phyloP scores from a whole-genome alignment of 1,139 yeast genomes.

The Suhomyces wounanorum region DNA sequence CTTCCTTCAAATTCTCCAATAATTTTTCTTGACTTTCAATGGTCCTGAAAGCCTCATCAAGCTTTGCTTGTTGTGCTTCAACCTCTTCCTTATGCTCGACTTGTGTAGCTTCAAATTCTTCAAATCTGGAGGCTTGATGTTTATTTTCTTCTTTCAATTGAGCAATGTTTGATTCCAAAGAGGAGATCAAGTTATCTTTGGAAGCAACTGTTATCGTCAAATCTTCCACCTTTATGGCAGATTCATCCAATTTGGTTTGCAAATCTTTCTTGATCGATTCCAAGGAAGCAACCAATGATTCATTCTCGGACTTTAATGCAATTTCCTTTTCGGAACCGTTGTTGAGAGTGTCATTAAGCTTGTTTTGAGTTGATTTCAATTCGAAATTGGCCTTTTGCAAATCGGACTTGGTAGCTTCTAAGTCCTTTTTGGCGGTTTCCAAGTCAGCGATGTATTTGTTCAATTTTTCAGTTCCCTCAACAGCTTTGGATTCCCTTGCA shows the following conservation, averaged over 20 bases:
- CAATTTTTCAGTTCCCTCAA: not conserved
- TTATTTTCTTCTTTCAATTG: not conserved
- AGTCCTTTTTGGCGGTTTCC: constrained; percentile 2
- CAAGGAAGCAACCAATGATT: constrained; percentile 1
- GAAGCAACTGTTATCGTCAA: not conserved
- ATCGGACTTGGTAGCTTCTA: not conserved
- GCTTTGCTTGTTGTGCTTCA: not conserved
- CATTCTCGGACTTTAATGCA: not conserved
- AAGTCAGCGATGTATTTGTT: not conserved
- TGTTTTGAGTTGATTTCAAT: not conserved
- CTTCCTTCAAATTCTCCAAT: constrained; percentile 1
- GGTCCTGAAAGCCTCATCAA: not conserved
- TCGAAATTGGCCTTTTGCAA: not conserved
- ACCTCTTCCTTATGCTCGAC: not conserved
- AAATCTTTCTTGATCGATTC: constrained; percentile 3
- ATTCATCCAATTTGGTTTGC: not conserved
- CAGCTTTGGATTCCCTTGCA: not conserved
- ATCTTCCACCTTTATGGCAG: not conserved
- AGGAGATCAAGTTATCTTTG: not conserved
- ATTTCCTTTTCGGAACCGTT: not conserved
- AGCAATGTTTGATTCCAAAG: not conserved
- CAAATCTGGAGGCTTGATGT: not conserved
- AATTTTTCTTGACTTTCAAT: not conserved
- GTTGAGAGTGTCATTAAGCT: not conserved
- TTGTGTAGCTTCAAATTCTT: not conserved